Percentiles rank a stretch among this genome's conserved stretches.
Evolutionary conservation across 2,329 filamentous ascomycete genomes (phyloP).

Genomic region (Apiospora kogelbergensis): DNA sequence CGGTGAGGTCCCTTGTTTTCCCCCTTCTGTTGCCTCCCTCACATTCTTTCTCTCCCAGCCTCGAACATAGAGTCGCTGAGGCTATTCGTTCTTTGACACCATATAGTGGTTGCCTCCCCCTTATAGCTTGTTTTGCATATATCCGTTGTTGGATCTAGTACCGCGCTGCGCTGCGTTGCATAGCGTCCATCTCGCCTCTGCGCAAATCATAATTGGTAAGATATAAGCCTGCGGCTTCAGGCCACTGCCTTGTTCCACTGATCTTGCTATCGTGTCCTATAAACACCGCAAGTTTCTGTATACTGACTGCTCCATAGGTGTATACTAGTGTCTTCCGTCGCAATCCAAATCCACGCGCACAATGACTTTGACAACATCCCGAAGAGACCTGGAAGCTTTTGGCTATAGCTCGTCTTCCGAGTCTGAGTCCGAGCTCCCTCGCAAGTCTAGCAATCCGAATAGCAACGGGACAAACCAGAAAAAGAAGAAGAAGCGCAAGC

Average conservation of each 20-base stretch:
- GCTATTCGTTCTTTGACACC: background rate
- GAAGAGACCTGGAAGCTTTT: constrained; percentile 29
- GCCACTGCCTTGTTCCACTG: background rate
- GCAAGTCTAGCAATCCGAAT: constrained; percentile 31
- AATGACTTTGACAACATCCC: constrained; percentile 10
- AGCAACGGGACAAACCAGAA: constrained; percentile 43
- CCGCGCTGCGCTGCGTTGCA: background rate
- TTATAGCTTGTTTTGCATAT: background rate
- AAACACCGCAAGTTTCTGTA: background rate
- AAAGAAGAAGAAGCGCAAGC: constrained; percentile 57
- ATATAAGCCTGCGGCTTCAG: background rate
- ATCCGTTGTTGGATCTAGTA: background rate
- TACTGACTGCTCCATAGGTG: background rate
- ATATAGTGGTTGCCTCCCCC: background rate
- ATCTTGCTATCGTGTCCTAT: background rate
- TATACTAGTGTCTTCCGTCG: background rate
- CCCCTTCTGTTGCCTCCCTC: background rate
- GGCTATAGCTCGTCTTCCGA: constrained; percentile 52
- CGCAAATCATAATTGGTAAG: background rate
- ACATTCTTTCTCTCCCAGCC: background rate
- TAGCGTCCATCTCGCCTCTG: background rate
- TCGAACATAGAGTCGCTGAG: background rate
- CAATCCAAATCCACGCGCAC: background rate
- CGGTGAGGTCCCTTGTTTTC: constrained; percentile 8
- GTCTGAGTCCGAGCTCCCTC: constrained; percentile 42